These are phyloP conservation scores for Phaseolus coccineus DNA, from an alignment of 331 rosid species.

Conservation along the genomic window DNA sequence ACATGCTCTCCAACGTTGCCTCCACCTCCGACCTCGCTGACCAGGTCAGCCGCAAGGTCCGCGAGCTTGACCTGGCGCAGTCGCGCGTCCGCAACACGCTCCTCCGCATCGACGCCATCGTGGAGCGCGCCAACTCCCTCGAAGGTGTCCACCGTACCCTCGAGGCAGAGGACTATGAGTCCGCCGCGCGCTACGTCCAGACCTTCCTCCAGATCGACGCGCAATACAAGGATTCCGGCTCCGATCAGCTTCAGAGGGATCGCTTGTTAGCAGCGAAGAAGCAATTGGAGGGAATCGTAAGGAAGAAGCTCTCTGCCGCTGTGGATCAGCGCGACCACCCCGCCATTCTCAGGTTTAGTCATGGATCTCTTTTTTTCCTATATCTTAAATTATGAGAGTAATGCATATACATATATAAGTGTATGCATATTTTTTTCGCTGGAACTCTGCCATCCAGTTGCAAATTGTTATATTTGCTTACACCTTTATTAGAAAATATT, in stretches of 20 bases:
- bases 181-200: constrained; percentile 69
- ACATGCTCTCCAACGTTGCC: constrained; percentile 68
- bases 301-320: constrained; percentile 75
- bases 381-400: background rate
- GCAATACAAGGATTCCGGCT: constrained; percentile 72
- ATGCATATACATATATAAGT: background rate
- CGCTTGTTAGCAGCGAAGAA: constrained; percentile 68
- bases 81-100: constrained; percentile 89
- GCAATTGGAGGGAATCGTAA: constrained; percentile 75
- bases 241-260: constrained; percentile 89
- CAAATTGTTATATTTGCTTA: background rate
- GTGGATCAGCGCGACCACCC: constrained; percentile 89
- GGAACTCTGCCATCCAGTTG: background rate
- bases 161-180: constrained; percentile 71
- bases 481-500: too few relatives aligned
- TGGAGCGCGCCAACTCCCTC: constrained; percentile 76
- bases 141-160: constrained; percentile 80
- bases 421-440: background rate
- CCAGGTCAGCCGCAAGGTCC: constrained; percentile 81
- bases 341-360: constrained; percentile 45
- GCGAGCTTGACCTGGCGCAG: constrained; percentile 92
- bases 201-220: constrained; percentile 78
- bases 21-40: constrained; percentile 92
- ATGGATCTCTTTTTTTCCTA: too few relatives aligned
- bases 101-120: constrained; percentile 85